These are phyloP conservation scores for Daldinia vernicosa DNA, from an alignment of 495 filamentous ascomycete species.

Conservation along the genomic window DNA sequence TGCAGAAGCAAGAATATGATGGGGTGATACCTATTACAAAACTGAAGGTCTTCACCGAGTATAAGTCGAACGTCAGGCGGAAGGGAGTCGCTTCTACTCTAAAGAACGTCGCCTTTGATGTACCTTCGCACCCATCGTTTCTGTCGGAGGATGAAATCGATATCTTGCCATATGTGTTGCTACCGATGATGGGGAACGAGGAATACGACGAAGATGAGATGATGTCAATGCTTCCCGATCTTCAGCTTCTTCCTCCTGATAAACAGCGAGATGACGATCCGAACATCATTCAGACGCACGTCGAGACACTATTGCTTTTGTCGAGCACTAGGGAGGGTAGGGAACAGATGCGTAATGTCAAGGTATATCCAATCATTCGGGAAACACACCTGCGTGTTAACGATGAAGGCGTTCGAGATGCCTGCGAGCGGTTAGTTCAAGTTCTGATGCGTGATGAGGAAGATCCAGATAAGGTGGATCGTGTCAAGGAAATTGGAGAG, in stretches of 20 bases:
- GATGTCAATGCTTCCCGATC: slow-evolving; percentile 80
- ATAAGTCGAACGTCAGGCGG: slow-evolving; percentile 77
- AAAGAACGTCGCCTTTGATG: slow-evolving; percentile 82
- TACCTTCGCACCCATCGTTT: slow-evolving; percentile 74
- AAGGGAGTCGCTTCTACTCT: slow-evolving; percentile 92
- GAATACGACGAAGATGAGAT: slow-evolving; percentile 78
- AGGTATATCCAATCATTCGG: slow-evolving; percentile 87
- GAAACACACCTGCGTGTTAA: slow-evolving; percentile 84
- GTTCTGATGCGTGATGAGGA: slow-evolving; percentile 87
- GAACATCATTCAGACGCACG: slow-evolving; percentile 80
- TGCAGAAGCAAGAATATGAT: slow-evolving; percentile 77
- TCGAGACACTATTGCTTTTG: slow-evolving; percentile 86
- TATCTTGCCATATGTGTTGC: slow-evolving; percentile 84
- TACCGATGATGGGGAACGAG: slow-evolving; percentile 69
- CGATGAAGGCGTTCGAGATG: slow-evolving; percentile 83
- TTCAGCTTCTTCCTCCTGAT: slow-evolving; percentile 87
- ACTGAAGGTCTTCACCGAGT: slow-evolving; percentile 90
- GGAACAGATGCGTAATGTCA: slow-evolving; percentile 73
- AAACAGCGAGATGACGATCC: slow-evolving; percentile 82
- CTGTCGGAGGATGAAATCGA: slow-evolving; percentile 75
- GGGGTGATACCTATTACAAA: slow-evolving; percentile 84
- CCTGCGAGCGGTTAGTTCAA: slow-evolving; percentile 89
- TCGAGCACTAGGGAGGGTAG: slow-evolving; percentile 81
- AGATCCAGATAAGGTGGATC: slow-evolving; percentile 52
- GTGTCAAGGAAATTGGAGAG: slow-evolving; percentile 53